Evolutionary conservation across 257 asterid species (phyloP), one percentile per base, ranked within the genome.

Genomic region (Solanum rostratum): DNA sequence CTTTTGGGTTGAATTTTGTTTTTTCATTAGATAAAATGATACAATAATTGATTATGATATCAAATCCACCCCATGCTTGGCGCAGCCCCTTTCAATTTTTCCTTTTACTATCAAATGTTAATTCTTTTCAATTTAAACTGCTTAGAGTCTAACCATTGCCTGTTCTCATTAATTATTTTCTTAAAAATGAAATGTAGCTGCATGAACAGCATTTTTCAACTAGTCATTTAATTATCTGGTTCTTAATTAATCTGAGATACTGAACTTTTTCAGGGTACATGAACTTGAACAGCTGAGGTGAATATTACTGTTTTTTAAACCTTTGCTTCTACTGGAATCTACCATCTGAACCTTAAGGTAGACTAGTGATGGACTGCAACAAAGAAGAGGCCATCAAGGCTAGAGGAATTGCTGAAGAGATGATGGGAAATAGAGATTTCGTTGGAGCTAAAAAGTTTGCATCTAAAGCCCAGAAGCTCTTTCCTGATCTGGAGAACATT

Each of bases 351-450:
- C 39, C 80, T 18, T 45, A 73, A 49, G 80, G 80, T 73, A 50
- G 79, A 76, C 84, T 37, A 45, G 59, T 54, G 84, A 92, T 92
- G 94, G 95, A 91, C 7, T 84, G 88, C 85, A 90, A 87, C 84
- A 89, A 80, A 86, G 89, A 88, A 50, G 92, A 88, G 78, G 92
- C 93, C 15, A 83, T 84, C 45, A 86, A 84, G 89, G 93, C 91
- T 33, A 91, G 86, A 85, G 89, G 84, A 4, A n/a, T 88, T 7
- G 95, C 94, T 82, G 85, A 83, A 29, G 87, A 84, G 71, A 93
- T 81, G 88, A 91, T 93, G 97, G 88, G 74, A 30, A 88, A 50
- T 12, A 86, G 46, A 53, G 97, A 93, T 71, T 92, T 92, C 43
- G 43, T 15, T 30, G 88, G 89, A n/a, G 94, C 92, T 83, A 88